These are phyloP conservation scores for Pycnococcus provasolii DNA, from an alignment of 139 green algal species.

Conservation along the genomic window DNA sequence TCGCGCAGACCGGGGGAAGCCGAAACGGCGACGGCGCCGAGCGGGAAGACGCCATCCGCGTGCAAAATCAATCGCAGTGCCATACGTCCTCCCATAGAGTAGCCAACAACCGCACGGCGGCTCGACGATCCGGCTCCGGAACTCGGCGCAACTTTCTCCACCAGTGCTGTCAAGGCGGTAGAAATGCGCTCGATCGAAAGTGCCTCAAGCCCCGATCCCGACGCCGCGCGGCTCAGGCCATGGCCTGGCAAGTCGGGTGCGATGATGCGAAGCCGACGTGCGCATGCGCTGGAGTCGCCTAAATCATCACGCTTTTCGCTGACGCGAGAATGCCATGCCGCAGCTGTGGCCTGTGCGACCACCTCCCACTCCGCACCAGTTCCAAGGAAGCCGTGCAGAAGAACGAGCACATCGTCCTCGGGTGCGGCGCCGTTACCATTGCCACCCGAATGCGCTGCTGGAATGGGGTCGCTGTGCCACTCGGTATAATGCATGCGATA, in stretches of 20 bases:
- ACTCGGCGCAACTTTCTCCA: background rate
- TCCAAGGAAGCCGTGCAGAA: conserved; percentile 35
- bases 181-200: conserved; percentile 18
- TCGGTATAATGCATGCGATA: background rate
- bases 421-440: background rate
- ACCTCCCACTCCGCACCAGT: conserved; percentile 10
- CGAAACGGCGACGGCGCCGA: background rate
- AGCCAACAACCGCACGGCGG: conserved; percentile 24
- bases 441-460: background rate
- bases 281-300: background rate
- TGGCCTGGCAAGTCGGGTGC: conserved; percentile 32
- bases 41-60: background rate
- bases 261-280: conserved; percentile 16
- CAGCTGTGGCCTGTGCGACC: background rate
- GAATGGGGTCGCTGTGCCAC: background rate
- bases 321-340: too few relatives aligned
- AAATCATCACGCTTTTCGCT: too few relatives aligned
- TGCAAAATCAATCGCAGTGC: conserved; percentile 19
- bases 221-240: background rate
- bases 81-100: conserved; percentile 32
- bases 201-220: background rate
- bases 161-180: conserved; percentile 12
- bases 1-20: background rate
- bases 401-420: conserved; percentile 9
- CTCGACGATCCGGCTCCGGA: background rate